These are phyloP conservation scores for Gaeumannomyces sp. DNA, from an alignment of 2,329 filamentous ascomycete genomes.

Conservation along the genomic window DNA sequence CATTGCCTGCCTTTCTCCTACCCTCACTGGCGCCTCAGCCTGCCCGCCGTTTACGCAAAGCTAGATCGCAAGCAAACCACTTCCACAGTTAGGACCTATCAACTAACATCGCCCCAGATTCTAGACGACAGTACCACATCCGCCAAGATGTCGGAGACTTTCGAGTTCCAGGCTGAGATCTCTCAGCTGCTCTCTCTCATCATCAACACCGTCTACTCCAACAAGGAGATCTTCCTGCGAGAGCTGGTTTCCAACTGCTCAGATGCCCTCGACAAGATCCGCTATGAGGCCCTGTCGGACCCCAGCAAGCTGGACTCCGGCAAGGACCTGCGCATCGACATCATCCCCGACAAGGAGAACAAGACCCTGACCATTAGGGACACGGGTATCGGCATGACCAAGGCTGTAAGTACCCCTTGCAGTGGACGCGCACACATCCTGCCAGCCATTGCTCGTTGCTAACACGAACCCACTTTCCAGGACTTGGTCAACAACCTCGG, in stretches of 20 bases:
- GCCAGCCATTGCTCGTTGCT: slow-evolving; percentile 23
- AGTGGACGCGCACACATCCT: background rate
- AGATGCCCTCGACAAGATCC: slow-evolving; percentile 99
- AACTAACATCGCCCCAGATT: background rate
- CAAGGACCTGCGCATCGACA: slow-evolving; percentile 98
- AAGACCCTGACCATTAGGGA: slow-evolving; percentile 98
- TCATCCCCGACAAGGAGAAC: slow-evolving; percentile 94
- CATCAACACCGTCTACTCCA: slow-evolving; percentile 99
- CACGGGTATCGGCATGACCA: slow-evolving; percentile 99
- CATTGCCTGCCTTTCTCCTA: background rate
- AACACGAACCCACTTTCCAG: slow-evolving; percentile 36
- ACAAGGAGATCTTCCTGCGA: slow-evolving; percentile 99
- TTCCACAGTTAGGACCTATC: background rate
- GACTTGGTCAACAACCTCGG: slow-evolving; percentile 99
- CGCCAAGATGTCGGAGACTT: slow-evolving; percentile 82
- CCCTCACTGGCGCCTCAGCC: background rate
- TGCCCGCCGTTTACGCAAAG: background rate
- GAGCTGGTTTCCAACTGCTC: slow-evolving; percentile 98
- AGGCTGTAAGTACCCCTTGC: slow-evolving; percentile 67
- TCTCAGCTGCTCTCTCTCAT: slow-evolving; percentile 99
- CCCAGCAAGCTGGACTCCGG: slow-evolving; percentile 92
- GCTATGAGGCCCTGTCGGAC: slow-evolving; percentile 97
- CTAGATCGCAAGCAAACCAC: background rate
- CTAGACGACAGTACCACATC: slow-evolving; percentile 19
- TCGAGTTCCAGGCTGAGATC: slow-evolving; percentile 99